phyloP scores from a whole-genome alignment of 2,329 filamentous ascomycete species.

The Pyricularia grisea region DNA sequence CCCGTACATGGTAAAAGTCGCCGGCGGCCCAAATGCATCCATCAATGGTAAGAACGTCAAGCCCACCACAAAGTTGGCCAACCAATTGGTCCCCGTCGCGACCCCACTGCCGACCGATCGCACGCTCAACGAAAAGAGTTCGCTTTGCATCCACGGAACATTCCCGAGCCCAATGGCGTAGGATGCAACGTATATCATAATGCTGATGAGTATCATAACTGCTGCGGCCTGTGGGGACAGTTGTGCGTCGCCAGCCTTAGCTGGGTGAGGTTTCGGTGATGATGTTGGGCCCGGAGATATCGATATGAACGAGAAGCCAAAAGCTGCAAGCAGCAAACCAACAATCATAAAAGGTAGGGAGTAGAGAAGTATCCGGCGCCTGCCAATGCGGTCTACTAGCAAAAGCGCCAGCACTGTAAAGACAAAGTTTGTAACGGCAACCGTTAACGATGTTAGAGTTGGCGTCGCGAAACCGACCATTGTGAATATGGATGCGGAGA shows the following conservation, averaged over 20 bases:
- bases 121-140: conserved; percentile 74
- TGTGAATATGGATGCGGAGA: conserved; percentile 72
- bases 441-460: conserved; percentile 66
- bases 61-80: conserved; percentile 75
- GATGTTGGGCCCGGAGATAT: conserved; percentile 24
- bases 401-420: conserved; percentile 69
- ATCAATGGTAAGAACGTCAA: conserved; percentile 85
- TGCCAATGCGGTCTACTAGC: conserved; percentile 70
- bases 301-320: conserved; percentile 59
- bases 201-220: conserved; percentile 57
- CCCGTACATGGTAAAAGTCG: conserved; percentile 78
- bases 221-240: conserved; percentile 25
- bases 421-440: conserved; percentile 74
- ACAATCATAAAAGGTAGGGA: conserved; percentile 78
- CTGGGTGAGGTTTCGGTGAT: conserved; percentile 11
- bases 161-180: conserved; percentile 86
- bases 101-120: conserved; percentile 63
- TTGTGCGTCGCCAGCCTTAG: background rate
- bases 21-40: conserved; percentile 60
- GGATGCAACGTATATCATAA: conserved; percentile 75
- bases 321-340: conserved; percentile 61
- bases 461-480: conserved; percentile 70
- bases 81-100: conserved; percentile 78
- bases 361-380: conserved; percentile 69
- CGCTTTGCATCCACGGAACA: conserved; percentile 93